Conservation (phyloP, 202 grass and related monocot genomes). For the Cymbopogon flexuosus region DNA sequence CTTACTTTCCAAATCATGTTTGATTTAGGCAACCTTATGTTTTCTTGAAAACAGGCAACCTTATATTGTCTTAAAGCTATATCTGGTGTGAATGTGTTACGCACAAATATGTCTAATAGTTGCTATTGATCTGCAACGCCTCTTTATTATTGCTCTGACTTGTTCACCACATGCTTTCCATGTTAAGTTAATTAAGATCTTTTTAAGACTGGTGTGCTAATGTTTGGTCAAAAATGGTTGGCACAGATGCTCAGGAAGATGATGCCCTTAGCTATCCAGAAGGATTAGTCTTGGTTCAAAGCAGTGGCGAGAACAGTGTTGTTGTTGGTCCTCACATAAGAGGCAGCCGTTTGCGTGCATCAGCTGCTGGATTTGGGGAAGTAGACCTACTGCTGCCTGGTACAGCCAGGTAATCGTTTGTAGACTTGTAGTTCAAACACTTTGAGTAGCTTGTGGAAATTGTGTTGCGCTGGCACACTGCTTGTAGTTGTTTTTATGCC, state of each 20-base stretch:
- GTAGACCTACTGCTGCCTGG: constrained; percentile 97
- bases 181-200: neutral
- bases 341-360: constrained; percentile 71
- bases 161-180: neutral
- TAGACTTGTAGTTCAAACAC: neutral
- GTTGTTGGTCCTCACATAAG: constrained; percentile 89
- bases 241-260: constrained; percentile 77
- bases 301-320: constrained; percentile 73
- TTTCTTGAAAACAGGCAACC: too few species aligned
- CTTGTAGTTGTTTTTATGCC: neutral
- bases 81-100: neutral
- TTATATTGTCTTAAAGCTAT: neutral
- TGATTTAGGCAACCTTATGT: neutral
- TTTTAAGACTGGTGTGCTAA: neutral
- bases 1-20: neutral
- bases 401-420: constrained; percentile 60
- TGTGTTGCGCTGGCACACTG: neutral
- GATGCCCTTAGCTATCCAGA: constrained; percentile 63
- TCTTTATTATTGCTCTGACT: neutral
- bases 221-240: neutral
- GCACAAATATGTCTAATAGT: neutral
- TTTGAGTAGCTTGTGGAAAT: neutral
- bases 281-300: constrained; percentile 82
- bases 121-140: neutral
- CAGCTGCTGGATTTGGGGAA: constrained; percentile 88